phyloP scores from a whole-genome alignment of 179 eudicot genomes.

The Beta macrorhiza region DNA sequence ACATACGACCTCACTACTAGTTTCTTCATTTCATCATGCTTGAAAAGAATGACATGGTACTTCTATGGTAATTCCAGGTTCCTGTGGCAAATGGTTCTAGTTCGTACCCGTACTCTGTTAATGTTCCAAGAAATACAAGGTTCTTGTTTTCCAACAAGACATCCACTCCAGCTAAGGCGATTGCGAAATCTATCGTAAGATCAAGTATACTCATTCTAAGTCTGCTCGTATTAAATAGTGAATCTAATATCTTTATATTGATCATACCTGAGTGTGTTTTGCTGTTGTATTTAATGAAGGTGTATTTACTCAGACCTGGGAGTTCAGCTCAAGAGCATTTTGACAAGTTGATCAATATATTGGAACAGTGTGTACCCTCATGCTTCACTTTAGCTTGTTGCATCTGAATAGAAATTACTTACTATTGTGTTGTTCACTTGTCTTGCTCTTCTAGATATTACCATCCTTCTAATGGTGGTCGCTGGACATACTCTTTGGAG shows the following conservation, averaged over 20 bases:
- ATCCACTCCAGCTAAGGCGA: conserved; percentile 78
- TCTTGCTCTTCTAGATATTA: conserved; percentile 59
- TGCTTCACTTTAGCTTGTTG: conserved; percentile 25
- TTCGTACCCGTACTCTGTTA: conserved; percentile 83
- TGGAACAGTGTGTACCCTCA: conserved; percentile 79
- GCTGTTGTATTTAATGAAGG: conserved; percentile 46
- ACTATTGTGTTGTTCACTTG: conserved; percentile 17
- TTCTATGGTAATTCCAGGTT: conserved; percentile 48
- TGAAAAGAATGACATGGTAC: conserved; percentile 7
- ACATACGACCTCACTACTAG: not conserved
- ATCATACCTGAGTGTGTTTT: conserved; percentile 10
- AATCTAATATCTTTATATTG: not conserved
- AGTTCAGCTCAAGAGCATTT: conserved; percentile 68
- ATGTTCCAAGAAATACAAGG: conserved; percentile 91
- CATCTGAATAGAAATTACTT: conserved; percentile 11
- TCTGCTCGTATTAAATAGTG: not conserved
- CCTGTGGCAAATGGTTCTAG: conserved; percentile 94
- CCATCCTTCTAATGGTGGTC: conserved; percentile 99
- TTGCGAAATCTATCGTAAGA: conserved; percentile 97
- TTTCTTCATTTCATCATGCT: conserved; percentile 14
- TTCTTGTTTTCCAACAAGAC: conserved; percentile 81
- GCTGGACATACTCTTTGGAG: conserved; percentile 91
- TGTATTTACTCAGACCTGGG: conserved; percentile 75
- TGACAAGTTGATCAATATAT: conserved; percentile 79
- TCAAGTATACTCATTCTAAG: conserved; percentile 7